Evolutionary conservation across 768 basidiomycete genomes (phyloP).

Genomic region (Auricularia cornea): DNA sequence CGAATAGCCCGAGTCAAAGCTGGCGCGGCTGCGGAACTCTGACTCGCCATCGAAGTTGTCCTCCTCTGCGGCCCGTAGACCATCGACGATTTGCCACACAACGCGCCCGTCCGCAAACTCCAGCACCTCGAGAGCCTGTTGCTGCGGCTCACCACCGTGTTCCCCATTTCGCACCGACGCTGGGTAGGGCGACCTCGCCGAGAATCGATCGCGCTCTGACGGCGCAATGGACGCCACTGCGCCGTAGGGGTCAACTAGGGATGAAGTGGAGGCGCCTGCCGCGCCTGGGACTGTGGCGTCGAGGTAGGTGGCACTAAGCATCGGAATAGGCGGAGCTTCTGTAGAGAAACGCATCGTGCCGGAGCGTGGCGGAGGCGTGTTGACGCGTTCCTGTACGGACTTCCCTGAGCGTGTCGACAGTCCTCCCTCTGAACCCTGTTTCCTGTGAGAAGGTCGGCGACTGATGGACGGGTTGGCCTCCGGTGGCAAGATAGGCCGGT

Average conservation of each 20-base stretch:
- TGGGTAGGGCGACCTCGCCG: background rate
- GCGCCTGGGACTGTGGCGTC: background rate
- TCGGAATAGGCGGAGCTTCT: slow-evolving; percentile 62
- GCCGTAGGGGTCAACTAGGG: slow-evolving; percentile 1
- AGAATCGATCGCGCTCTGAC: background rate
- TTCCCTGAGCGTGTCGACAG: slow-evolving; percentile 41
- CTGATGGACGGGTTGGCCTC: background rate
- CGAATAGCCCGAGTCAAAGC: slow-evolving; percentile 71
- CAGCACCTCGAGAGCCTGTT: slow-evolving; percentile 70
- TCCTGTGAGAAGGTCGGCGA: slow-evolving; percentile 1
- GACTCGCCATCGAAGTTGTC: slow-evolving; percentile 35
- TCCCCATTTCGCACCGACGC: background rate
- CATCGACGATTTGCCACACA: slow-evolving; percentile 81
- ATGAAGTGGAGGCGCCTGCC: background rate
- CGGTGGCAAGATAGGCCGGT: background rate
- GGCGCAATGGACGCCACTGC: background rate
- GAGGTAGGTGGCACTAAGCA: background rate
- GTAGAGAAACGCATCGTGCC: slow-evolving; percentile 57
- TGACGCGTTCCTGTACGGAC: slow-evolving; percentile 72
- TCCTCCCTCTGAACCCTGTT: slow-evolving; percentile 44
- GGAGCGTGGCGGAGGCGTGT: slow-evolving; percentile 78
- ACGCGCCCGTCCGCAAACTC: slow-evolving; percentile 84
- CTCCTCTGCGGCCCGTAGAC: slow-evolving; percentile 67
- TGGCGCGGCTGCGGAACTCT: slow-evolving; percentile 54
- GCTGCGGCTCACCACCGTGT: slow-evolving; percentile 31